Evolutionary conservation across 257 asterid species (phyloP).

Genomic region (Jasminum sambac): DNA sequence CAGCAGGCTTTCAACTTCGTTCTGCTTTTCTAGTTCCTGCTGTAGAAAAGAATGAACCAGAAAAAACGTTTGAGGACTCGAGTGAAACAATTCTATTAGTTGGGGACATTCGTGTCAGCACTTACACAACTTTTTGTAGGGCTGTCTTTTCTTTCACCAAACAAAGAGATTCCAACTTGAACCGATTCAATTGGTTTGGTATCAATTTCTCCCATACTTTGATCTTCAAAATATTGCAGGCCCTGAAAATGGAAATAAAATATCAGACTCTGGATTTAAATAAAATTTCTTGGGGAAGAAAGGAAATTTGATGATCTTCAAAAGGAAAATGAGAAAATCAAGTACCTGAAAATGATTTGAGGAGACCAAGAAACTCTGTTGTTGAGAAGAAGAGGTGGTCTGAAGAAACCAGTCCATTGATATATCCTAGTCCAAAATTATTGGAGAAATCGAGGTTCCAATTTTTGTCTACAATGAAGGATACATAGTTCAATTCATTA

Average conservation of each 20-base stretch:
- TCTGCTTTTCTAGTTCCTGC: constrained; percentile 38
- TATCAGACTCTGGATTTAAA: not conserved
- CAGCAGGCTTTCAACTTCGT: constrained; percentile 34
- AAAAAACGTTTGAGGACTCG: not conserved
- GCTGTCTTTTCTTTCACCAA: constrained; percentile 31
- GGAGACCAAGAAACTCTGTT: constrained; percentile 10
- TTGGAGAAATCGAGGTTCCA: constrained; percentile 35
- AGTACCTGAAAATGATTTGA: constrained; percentile 14
- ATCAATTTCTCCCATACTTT: constrained; percentile 71
- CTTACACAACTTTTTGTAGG: not conserved
- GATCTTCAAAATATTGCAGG: not conserved
- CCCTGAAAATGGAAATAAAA: not conserved
- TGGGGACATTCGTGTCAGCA: not conserved
- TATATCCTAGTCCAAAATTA: constrained; percentile 10
- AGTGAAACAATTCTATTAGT: not conserved
- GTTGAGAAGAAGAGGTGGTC: not conserved
- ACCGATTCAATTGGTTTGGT: constrained; percentile 65
- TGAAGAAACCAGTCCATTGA: not conserved
- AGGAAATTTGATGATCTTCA: no score
- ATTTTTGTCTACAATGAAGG: constrained; percentile 25
- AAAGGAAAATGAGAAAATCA: no score
- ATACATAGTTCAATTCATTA: constrained; percentile 5
- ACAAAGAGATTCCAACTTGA: constrained; percentile 63
- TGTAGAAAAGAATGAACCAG: not conserved
- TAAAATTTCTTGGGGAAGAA: not conserved